These are phyloP conservation scores for Colletotrichum tabaci DNA, from an alignment of 2,329 filamentous ascomycete genomes.

Conservation along the genomic window DNA sequence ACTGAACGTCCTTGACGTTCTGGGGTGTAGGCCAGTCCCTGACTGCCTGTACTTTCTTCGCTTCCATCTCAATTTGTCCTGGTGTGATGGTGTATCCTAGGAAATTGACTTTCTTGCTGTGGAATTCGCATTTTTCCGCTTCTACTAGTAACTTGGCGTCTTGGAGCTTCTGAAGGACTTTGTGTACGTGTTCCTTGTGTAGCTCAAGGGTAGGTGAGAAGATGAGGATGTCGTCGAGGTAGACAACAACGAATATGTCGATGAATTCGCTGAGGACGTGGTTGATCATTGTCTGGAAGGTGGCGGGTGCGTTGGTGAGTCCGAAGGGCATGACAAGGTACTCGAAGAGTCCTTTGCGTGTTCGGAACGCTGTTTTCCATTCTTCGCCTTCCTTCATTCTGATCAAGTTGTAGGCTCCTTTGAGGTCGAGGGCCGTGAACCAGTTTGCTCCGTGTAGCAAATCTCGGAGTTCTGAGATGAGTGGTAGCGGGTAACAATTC, in stretches of 20 bases:
- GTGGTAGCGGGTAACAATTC: too few relatives aligned
- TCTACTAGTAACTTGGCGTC: background rate
- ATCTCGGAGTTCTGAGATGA: too few relatives aligned
- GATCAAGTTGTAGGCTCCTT: too few relatives aligned
- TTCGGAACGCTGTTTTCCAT: too few relatives aligned
- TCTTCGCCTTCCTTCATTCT: too few relatives aligned
- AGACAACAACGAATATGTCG: background rate
- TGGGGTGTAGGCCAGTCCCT: background rate
- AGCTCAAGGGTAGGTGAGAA: background rate
- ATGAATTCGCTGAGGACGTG: background rate
- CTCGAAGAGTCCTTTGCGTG: too few relatives aligned
- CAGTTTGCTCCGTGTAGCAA: too few relatives aligned
- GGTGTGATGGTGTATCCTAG: too few relatives aligned
- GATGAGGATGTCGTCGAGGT: background rate
- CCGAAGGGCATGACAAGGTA: background rate
- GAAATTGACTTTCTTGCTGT: background rate
- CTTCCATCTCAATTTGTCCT: background rate
- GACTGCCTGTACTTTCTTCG: background rate
- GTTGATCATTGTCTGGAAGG: background rate
- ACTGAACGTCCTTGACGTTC: background rate
- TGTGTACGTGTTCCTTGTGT: background rate
- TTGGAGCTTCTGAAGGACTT: background rate
- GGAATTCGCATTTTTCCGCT: background rate
- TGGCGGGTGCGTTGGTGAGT: background rate
- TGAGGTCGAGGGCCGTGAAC: too few relatives aligned